Evolutionary conservation across 352 stramenopile genomes (phyloP).

Genomic region (Lagenidium sp.): DNA sequence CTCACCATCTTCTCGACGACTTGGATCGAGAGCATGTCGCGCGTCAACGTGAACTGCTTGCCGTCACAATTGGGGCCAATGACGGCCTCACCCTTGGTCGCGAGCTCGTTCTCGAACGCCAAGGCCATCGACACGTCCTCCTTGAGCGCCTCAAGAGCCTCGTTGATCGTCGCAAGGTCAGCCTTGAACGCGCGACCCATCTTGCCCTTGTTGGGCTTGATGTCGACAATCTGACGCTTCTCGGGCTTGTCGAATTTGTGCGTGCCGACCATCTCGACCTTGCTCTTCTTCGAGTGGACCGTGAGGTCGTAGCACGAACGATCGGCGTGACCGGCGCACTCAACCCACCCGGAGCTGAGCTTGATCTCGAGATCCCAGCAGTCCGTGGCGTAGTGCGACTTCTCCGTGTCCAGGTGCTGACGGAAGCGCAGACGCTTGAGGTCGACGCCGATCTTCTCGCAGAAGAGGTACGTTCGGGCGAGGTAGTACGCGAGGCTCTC

Average conservation of each 20-base stretch:
- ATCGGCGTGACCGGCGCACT: constrained; percentile 98
- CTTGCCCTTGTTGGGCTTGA: constrained; percentile 96
- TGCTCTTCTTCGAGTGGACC: constrained; percentile 83
- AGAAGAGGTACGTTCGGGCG: constrained; percentile 95
- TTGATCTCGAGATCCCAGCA: constrained; percentile 99
- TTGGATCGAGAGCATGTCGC: constrained; percentile 93
- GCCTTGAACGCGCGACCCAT: constrained; percentile 97
- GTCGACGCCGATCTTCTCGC: constrained; percentile 93
- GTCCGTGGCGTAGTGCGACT: constrained; percentile 99
- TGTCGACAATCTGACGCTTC: constrained; percentile 89
- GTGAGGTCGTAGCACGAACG: constrained; percentile 97
- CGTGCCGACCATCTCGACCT: constrained; percentile 84
- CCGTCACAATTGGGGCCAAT: constrained; percentile 84
- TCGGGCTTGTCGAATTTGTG: constrained; percentile 90
- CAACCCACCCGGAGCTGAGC: constrained; percentile 96
- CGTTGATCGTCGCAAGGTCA: constrained; percentile 77
- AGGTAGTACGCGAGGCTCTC: constrained; percentile 99
- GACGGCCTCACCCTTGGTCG: constrained; percentile 80
- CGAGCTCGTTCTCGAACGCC: constrained; percentile 89
- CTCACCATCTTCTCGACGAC: constrained; percentile 95
- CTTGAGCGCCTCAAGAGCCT: constrained; percentile 74
- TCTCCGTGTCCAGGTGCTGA: constrained; percentile 98
- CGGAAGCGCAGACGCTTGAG: constrained; percentile 94
- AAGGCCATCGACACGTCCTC: constrained; percentile 82
- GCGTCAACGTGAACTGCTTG: constrained; percentile 88